Evolutionary conservation across 2,329 filamentous ascomycete species (phyloP), one percentile per base, ranked within the genome.

Genomic region (Trichoderma harzianum): DNA sequence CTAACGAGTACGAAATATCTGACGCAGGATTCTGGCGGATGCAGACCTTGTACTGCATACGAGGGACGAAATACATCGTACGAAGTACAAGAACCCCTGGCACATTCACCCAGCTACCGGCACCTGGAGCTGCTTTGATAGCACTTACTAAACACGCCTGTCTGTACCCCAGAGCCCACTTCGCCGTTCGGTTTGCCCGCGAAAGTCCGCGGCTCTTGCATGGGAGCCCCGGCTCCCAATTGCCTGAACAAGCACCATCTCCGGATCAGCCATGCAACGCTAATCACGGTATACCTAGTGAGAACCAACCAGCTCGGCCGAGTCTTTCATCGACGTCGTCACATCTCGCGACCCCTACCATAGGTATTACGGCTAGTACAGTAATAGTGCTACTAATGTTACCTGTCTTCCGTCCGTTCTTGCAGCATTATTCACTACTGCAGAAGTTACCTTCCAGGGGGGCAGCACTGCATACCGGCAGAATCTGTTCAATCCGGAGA

Each of bases 231-330:
- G 71, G 72, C 60, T 71, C 24, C 67, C 64, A 55, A 72, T 75
- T 75, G 68, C 75, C 74, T 60, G 67, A 76, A 75, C 36, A 53
- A 72, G 75, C 62, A 67, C 69, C 68, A 75, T 75, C 72, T 75
- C 75, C 75, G 75, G 69, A 64, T 64, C 71, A 73, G 65, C 71
- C 60, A 71, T 51, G 32, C 61, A 68, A 66, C 70, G 51, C 65
- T 70, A 74, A 71, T 73, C 69, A 64, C 65, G 67, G 57, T 67
- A 68, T 24, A 36, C 24, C 61, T 67, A 53, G 51, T 30, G 51
- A 61, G 70, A 62, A 70, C 58, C 60, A 65, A 39, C 51, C 66
- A 70, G 71, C 71, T 72, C 71, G 71, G 71, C 71, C 66, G 71
- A 70, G 71, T 70, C 63, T 58, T 39, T 34, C 34, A 62, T 69